Evolutionary conservation across 331 rosid species (phyloP), one percentile per base, ranked within the genome.

Genomic region (Cydonia oblonga): DNA sequence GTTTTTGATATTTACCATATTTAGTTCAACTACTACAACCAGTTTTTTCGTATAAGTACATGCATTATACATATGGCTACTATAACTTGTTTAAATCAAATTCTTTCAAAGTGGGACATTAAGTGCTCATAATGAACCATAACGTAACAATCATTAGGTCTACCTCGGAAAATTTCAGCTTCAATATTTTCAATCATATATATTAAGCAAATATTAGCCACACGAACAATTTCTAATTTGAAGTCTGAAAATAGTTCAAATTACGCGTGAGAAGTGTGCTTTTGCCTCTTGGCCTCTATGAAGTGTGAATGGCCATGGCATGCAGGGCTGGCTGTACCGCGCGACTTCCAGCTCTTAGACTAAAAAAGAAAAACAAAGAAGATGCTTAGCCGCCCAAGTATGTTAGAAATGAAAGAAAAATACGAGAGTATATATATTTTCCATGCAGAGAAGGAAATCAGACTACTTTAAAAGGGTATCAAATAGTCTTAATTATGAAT

Each of bases 271-370:
- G 6, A 64, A 32, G 18, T n/a, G 68, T 4, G 54, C 20, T 16
- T 49, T 61, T 61, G 42, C 32, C 38, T 52, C 64, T 71, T 59
- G 67, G 67, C 42, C 67, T 40, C 42, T 38, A 12, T 12, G 58
- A 58, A 58, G 5, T 58, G 67, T 58, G 75, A 57, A 71, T 57
- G 57, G 75, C 9, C 75, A 58, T 25, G 51, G n/a, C 40, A 64
- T 30, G 46, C 68, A 5, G 68, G 53, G 29, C 64, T 33, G 7
- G 67, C 56, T 32, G 19, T 57, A 71, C 67, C 13, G 44, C 44
- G 44, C 67, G 25, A 35, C 25, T 38, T 57, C 57, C 57, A 71
- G 75, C 57, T 38, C 35, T 18, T 56, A n/a, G 32, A 13, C 23
- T 35, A 0, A 8, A 33, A 35, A 35, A 35, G 2, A 35, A 35